A percentile compares a stretch with the other conserved stretches of the same genome.
Evolutionary conservation across 805 yeast species (phyloP).

Genomic region (Schwanniomyces sp.): DNA sequence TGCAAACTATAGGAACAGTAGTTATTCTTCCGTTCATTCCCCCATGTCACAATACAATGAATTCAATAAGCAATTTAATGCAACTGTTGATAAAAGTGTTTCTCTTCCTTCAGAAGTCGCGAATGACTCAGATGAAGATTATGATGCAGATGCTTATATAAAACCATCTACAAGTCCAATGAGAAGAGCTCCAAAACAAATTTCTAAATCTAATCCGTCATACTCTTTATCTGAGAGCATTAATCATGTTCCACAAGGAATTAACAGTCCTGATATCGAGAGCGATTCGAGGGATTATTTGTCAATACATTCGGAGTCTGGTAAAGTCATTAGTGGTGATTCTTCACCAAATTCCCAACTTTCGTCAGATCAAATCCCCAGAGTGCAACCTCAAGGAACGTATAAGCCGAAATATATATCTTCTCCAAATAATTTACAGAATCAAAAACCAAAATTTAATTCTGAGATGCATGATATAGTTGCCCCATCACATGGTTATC

Average conservation of each 20-base stretch:
- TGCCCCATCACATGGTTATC: constrained; percentile 4
- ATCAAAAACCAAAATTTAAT: neutral
- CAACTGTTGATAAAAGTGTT: constrained; percentile 15
- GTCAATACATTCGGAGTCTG: constrained; percentile 27
- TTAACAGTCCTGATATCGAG: constrained; percentile 12
- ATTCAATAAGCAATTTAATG: constrained; percentile 38
- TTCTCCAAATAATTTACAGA: constrained; percentile 30
- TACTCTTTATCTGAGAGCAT: constrained; percentile 12
- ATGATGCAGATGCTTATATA: constrained; percentile 19
- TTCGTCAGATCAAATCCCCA: constrained; percentile 3
- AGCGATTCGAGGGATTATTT: constrained; percentile 10
- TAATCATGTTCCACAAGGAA: constrained; percentile 16
- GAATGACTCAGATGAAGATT: constrained; percentile 9
- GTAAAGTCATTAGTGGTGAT: constrained; percentile 15
- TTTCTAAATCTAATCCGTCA: constrained; percentile 12
- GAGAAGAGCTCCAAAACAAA: constrained; percentile 4
- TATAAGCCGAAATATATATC: constrained; percentile 29
- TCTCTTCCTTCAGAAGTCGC: neutral
- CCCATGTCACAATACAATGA: constrained; percentile 45
- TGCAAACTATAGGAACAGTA: constrained; percentile 27
- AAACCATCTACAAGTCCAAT: constrained; percentile 22
- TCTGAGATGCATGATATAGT: neutral
- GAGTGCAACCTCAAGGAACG: neutral
- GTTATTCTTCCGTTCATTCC: constrained; percentile 39
- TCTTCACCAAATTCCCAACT: constrained; percentile 17